Base-by-base conservation (phyloP, 2,329 filamentous ascomycete species). In the Cordyceps cateniannulata region DNA sequence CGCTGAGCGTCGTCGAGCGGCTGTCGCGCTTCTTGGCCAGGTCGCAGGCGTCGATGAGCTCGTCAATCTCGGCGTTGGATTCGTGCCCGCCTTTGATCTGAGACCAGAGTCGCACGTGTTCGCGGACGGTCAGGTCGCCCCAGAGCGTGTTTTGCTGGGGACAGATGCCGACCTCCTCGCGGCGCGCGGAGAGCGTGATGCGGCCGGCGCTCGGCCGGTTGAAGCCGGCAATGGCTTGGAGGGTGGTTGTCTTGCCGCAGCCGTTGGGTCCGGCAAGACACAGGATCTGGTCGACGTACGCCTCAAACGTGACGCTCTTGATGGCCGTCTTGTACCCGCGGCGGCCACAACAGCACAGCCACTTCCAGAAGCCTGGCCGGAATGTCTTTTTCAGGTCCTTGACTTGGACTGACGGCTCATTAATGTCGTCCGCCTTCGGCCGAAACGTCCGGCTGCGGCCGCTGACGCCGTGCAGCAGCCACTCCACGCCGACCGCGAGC, bases 61-160 rank as follows among this genome's bases (percentile, higher is more conserved):
- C 72, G 32, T 77, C 70, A 18, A 85, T 76, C 5, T 79, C 72
- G 0, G 74, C 69, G 27, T 77, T 74, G n/a, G 81, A 79, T 27
- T 72, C 70, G 0, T 48, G 48, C 0, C 67, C 67, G 9, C 74
- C 73, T 67, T 90, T 89, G 55, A 89, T 73, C 47, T 77, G 73
- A 65, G 85, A 85, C 76, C 87, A 89, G 54, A 88, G 81, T 14
- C 74, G 70, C 12, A 88, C 79, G 66, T 89, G 86, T 68, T 89
- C 85, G 56, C 77, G 77, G 1, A 88, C 85, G 0, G 84, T 88
- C 40, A 90, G 73, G 20, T 84, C 78, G 61, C 85, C 81, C 85
- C 86, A 89, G 53, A 89, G 77, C 14, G 88, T 85, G 68, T 89
- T 89, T 67, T 83, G 82, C 69, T 89, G 86, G 0, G 86, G 86